Evolutionary conservation across 78 protist species (phyloP), one percentile per base, ranked within the genome.

Genomic region (Emiliania huxleyi): DNA sequence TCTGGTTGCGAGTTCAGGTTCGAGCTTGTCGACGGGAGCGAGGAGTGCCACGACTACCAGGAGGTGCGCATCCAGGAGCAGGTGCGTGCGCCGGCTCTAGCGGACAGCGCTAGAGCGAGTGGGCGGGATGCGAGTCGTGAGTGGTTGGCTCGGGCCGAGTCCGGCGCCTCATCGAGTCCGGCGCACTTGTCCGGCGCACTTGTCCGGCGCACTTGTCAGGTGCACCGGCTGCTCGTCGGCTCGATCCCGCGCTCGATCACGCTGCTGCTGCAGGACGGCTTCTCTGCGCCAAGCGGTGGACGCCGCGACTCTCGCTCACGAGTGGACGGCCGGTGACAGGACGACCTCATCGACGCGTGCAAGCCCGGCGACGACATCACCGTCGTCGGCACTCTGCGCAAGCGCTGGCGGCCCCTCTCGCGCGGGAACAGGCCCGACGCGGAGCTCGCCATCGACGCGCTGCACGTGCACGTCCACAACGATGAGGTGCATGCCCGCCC

Each of bases 351-450:
- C 35, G 81, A 90, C 42, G 12, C 42, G 75, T 55, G 75, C 42
- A 42, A 90, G 79, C 37, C 92, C 29, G 92, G 92, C 42, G 92
- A 90, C 79, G 92, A 90, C 69, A 42, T 90, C n/a, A 43, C 37
- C n/a, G 46, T 90, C 12, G 48, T 42, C 46, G 92, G 92, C 45
- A 26, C 29, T 38, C 15, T 90, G 81, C n/a, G 6, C 38, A 12
- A 37, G 38, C 77, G 62, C 35, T 90, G 69, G 81, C 42, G 45
- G n/a, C 91, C 81, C 15, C 22, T 87, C 35, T 35, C 4, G 26
- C 6, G 4, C n/a, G 73, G n/a, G 43, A 1, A 1, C 69, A 62
- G 91, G 25, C 44, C 37, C 91, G 91, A 87, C 29, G 69, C n/a
- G 35, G 91, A 87, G 45, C 2, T 87, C 23, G 69, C 43, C 19